Percentiles rank a stretch among this genome's conserved stretches.
These are phyloP conservation scores for Mychonastes homosphaera DNA, from an alignment of 139 green algal species.

Conservation along the genomic window DNA sequence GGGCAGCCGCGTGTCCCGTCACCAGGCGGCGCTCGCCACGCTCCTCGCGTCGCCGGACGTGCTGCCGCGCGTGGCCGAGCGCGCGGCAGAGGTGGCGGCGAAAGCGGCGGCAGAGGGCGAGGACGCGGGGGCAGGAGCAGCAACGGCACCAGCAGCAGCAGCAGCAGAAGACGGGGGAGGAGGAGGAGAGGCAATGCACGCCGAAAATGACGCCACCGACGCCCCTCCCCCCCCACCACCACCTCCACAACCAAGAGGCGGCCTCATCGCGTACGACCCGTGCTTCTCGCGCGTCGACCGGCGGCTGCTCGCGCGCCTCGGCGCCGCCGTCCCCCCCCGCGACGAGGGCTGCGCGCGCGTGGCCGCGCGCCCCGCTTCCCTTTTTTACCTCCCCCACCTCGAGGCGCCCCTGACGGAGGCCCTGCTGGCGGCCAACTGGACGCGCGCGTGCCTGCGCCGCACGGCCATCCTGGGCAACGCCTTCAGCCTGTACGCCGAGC, in stretches of 20 bases:
- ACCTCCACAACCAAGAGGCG: no score
- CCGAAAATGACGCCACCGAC: no score
- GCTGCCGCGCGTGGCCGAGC: background rate
- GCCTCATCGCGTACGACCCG: no score
- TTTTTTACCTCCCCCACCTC: slow-evolving; percentile 37
- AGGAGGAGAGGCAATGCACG: no score
- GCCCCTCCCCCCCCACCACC: no score
- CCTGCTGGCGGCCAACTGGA: slow-evolving; percentile 28
- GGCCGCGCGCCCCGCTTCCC: slow-evolving; percentile 1
- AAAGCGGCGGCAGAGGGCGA: background rate
- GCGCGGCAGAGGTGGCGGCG: background rate
- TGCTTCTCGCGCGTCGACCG: slow-evolving; percentile 13
- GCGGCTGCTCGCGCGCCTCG: slow-evolving; percentile 11
- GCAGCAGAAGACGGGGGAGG: no score
- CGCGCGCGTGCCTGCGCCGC: background rate
- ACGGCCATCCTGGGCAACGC: slow-evolving; percentile 30
- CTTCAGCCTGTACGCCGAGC: slow-evolving; percentile 19
- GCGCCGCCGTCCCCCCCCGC: slow-evolving; percentile 2
- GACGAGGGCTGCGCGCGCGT: slow-evolving; percentile 18
- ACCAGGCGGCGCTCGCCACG: slow-evolving; percentile 9
- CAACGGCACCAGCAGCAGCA: no score
- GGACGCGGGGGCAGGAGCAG: no score
- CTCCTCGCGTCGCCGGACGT: background rate
- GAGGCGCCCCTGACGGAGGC: slow-evolving; percentile 23
- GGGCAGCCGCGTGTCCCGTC: slow-evolving; percentile 15